phyloP scores from a whole-genome alignment of 208 protist species.

The Perkinsela sp. region DNA sequence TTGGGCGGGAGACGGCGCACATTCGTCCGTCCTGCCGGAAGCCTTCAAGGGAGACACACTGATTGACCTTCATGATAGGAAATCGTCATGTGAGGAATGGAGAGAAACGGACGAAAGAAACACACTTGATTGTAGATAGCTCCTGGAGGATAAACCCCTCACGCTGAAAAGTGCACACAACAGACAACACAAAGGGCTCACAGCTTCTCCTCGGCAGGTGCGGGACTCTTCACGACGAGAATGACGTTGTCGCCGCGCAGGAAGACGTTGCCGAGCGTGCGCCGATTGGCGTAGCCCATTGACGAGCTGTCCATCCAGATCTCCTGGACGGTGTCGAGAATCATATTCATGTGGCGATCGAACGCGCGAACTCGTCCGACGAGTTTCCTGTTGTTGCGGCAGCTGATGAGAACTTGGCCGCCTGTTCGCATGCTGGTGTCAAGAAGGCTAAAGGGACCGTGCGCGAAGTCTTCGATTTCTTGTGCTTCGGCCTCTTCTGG shows the following conservation, averaged over 20 bases:
- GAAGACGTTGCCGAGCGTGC: conserved; percentile 89
- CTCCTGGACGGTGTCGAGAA: conserved; percentile 92
- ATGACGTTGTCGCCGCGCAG: conserved; percentile 95
- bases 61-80: background rate
- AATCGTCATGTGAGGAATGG: too few relatives aligned
- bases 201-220: too few relatives aligned
- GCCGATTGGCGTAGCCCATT: conserved; percentile 51
- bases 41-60: background rate
- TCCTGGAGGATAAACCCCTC: too few relatives aligned
- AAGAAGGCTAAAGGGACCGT: conserved; percentile 41
- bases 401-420: conserved; percentile 86
- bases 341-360: conserved; percentile 98
- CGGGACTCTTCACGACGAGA: conserved; percentile 80
- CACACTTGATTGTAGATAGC: too few relatives aligned
- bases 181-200: too few relatives aligned
- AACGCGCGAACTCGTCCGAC: conserved; percentile 91
- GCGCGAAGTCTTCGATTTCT: conserved; percentile 6
- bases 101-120: too few relatives aligned
- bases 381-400: conserved; percentile 95
- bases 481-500: background rate
- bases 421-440: conserved; percentile 33
- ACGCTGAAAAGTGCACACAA: too few relatives aligned
- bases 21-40: background rate
- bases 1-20: background rate
- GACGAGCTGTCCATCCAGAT: conserved; percentile 77